A percentile compares a stretch with the other conserved stretches of the same genome.
Conservation (phyloP, 1,139 yeast genomes). For the Yamadazyma sp. region DNA sequence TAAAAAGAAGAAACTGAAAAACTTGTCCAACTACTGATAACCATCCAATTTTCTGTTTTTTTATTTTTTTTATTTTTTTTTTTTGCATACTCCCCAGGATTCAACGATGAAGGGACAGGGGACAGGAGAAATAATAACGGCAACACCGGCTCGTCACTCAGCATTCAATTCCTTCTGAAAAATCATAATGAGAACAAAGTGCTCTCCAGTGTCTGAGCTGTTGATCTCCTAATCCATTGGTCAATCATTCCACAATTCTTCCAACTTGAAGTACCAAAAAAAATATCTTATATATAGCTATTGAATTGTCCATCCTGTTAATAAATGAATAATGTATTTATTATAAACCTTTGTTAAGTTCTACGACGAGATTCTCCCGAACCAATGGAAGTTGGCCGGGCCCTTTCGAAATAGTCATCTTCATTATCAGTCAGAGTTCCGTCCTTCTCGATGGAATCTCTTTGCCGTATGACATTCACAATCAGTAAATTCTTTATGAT, state of each 20-base stretch:
- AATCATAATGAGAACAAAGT: no score
- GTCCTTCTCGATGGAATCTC: constrained; percentile 5
- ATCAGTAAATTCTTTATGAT: constrained; percentile 14
- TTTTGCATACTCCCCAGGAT: constrained; percentile 8
- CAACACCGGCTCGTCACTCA: not conserved
- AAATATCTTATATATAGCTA: constrained; percentile 12
- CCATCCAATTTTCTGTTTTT: not conserved
- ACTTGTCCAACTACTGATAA: no score
- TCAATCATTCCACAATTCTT: not conserved
- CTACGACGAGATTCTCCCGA: not conserved
- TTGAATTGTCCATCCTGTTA: constrained; percentile 9
- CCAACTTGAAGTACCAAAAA: no score
- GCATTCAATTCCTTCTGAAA: not conserved
- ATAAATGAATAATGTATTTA: constrained; percentile 6
- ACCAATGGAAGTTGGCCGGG: not conserved
- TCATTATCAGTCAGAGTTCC: not conserved
- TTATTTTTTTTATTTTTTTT: constrained; percentile 8
- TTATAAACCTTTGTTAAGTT: not conserved
- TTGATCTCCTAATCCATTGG: not conserved
- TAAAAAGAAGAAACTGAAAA: not conserved
- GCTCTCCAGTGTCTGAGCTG: no score
- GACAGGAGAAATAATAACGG: not conserved
- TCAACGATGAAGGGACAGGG: no score
- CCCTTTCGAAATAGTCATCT: not conserved
- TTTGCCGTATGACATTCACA: constrained; percentile 9